These are phyloP conservation scores for Chaetomiaceae sp. DNA, from an alignment of 2,329 filamentous ascomycete genomes.

Conservation along the genomic window DNA sequence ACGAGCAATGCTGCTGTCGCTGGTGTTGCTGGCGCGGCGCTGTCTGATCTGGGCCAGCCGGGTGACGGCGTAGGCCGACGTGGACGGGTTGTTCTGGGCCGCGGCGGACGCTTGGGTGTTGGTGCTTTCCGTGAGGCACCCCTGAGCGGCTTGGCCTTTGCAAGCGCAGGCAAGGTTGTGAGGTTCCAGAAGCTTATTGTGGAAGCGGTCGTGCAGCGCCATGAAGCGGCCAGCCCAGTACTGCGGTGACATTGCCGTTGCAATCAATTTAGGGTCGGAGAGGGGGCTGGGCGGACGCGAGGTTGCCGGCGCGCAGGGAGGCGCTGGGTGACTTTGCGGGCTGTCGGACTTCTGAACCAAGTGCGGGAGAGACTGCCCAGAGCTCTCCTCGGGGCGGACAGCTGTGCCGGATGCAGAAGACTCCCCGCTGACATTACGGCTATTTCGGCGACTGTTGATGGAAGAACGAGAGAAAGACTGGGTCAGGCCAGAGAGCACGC, in stretches of 20 bases:
- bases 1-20: not conserved
- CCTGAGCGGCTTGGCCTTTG: conserved; percentile 12
- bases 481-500: conserved; percentile 19
- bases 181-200: conserved; percentile 32
- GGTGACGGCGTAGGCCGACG: conserved; percentile 15
- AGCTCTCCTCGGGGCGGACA: not conserved
- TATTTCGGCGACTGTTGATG: conserved; percentile 9
- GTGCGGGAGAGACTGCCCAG: not conserved
- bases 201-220: conserved; percentile 49
- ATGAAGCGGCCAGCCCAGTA: conserved; percentile 61
- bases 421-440: conserved; percentile 13
- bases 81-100: conserved; percentile 20
- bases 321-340: not conserved
- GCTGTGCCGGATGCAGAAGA: conserved; percentile 6
- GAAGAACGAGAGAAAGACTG: conserved; percentile 19
- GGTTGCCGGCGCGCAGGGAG: not conserved
- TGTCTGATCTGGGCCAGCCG: conserved; percentile 8
- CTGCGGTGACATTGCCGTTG: conserved; percentile 38
- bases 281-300: conserved; percentile 12
- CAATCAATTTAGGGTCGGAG: conserved; percentile 28
- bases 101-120: conserved; percentile 3
- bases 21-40: not conserved
- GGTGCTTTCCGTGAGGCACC: not conserved
- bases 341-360: not conserved
- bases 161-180: conserved; percentile 21